These are phyloP conservation scores for Vinca minor DNA, from an alignment of 257 asterid species.

Conservation along the genomic window DNA sequence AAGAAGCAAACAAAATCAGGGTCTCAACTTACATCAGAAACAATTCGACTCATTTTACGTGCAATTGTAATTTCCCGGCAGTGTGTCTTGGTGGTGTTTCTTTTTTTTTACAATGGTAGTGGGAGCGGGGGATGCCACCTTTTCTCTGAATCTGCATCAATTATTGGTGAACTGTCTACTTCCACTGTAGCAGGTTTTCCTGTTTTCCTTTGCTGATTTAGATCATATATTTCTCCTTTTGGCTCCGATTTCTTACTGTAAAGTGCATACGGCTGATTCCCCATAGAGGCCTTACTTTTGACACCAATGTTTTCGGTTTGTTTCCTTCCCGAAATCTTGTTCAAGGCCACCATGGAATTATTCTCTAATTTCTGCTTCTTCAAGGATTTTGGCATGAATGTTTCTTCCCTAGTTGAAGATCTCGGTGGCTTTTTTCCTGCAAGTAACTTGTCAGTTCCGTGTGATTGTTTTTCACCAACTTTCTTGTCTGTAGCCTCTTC, in stretches of 20 bases:
- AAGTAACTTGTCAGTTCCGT: slow-evolving; percentile 31
- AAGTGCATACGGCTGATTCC: slow-evolving; percentile 29
- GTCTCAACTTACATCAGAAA: background rate
- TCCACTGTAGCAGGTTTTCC: slow-evolving; percentile 27
- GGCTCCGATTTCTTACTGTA: slow-evolving; percentile 26
- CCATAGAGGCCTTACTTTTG: slow-evolving; percentile 34
- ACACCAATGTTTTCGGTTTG: slow-evolving; percentile 17
- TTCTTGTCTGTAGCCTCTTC: slow-evolving; percentile 27
- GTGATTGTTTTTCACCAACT: slow-evolving; percentile 24
- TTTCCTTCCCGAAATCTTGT: slow-evolving; percentile 26
- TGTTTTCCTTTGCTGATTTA: slow-evolving; percentile 26
- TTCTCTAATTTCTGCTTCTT: slow-evolving; percentile 32
- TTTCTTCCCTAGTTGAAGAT: slow-evolving; percentile 32
- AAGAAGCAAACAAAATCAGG: background rate
- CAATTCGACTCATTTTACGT: background rate
- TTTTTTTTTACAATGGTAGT: no score
- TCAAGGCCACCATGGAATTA: slow-evolving; percentile 13
- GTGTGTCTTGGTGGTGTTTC: background rate
- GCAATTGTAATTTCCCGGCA: background rate
- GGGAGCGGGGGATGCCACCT: slow-evolving; percentile 29
- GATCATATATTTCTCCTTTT: slow-evolving; percentile 5
- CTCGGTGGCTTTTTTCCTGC: slow-evolving; percentile 24
- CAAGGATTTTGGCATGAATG: slow-evolving; percentile 17
- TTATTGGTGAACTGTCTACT: slow-evolving; percentile 18
- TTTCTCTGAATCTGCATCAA: slow-evolving; percentile 51